Evolutionary conservation across 139 green algal species (phyloP).

Genomic region (Micractinium sp.): DNA sequence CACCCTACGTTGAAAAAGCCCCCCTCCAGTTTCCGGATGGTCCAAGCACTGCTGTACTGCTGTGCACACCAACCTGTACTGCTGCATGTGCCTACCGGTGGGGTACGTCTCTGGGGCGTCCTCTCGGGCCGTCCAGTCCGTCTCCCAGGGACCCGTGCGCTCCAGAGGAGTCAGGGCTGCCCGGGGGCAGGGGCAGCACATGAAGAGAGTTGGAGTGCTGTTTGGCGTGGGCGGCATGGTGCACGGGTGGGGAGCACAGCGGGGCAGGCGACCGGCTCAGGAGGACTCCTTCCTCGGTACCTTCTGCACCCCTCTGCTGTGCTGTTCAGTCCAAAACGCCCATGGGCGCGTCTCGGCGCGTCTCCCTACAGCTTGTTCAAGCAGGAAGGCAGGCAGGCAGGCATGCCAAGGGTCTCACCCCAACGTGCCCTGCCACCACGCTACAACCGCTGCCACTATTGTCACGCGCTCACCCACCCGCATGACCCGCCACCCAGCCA

Average conservation of each 20-base stretch:
- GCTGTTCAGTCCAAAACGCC: no score
- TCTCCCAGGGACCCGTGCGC: conserved; percentile 24
- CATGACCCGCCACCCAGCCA: no score
- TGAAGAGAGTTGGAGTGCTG: neutral
- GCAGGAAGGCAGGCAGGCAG: neutral
- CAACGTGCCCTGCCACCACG: no score
- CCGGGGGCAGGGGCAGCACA: neutral
- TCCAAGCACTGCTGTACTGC: no score
- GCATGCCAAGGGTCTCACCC: no score
- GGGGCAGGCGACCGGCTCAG: neutral
- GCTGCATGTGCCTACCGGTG: neutral
- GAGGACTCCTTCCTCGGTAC: neutral
- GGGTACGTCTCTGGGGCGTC: conserved; percentile 39
- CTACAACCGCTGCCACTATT: neutral
- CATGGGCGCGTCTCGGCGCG: no score
- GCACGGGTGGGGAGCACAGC: neutral
- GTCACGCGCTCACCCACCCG: neutral
- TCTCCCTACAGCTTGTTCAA: neutral
- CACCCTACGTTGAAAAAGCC: no score
- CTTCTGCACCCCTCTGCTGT: no score
- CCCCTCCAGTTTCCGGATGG: no score
- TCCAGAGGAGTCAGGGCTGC: conserved; percentile 51
- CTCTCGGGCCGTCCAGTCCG: conserved; percentile 20
- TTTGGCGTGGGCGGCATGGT: no score
- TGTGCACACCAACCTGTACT: no score